Base-by-base conservation (phyloP, 352 stramenopile genomes). In the Phytophthora sansomeana region DNA sequence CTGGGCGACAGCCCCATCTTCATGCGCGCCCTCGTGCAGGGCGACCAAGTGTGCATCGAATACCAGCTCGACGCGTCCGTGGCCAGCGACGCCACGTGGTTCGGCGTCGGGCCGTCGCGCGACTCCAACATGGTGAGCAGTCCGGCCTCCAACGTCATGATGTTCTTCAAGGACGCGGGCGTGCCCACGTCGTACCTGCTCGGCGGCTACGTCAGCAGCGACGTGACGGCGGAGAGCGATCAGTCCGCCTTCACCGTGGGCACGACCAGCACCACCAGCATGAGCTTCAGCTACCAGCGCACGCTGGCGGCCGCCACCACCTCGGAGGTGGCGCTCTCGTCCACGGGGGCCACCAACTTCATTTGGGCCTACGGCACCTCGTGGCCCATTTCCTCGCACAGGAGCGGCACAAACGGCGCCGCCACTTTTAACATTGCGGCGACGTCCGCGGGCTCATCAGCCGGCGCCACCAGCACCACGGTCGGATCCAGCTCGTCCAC, bases 251-350 rank as follows among this genome's bases (percentile, higher is more conserved):
- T 84, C 51, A 61, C 77, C 0, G 57, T 80, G 16, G 72, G 72
- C 46, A 47, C 75, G 36, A 52, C 75, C 38, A 79, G 73, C 48
- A 74, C 72, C 1, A 55, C 69, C 21, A 69, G 59, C 33, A 85
- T 90, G 68, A 81, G 72, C 55, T 95, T 92, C 67, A 89, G 74
- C 60, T 92, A 84, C 68, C 81, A 93, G 68, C 83, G 87, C 28
- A 80, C 77, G 36, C 58, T 95, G 19, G 76, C 72, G 9, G 83
- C 80, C 8, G 67, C 74, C 17, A 73, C 78, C 4, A 38, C 63
- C 4, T 77, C 74, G 19, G 82, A 92, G 52, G 73, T 95, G 10
- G 57, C 58, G 1, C 73, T 93, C 50, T 74, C 77, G 24, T 44
- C 80, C 8, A 75, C 57, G 8, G 61, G 21, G 5, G 50, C 64